phyloP scores from a whole-genome alignment of 306 rosid species.

The Rubus parviflorus region DNA sequence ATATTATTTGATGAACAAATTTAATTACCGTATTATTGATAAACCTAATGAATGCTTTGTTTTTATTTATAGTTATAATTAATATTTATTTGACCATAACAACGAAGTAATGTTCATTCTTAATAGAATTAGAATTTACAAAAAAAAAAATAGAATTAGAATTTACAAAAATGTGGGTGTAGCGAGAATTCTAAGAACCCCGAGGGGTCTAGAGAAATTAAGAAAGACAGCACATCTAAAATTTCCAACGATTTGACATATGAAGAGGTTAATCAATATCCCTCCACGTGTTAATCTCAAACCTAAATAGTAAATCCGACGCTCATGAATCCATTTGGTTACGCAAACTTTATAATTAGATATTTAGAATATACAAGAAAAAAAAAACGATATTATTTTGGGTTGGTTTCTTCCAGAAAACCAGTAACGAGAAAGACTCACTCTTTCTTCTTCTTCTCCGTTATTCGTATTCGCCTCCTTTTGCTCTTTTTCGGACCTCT shows the following conservation, averaged over 20 bases:
- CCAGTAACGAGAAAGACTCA: slow-evolving; percentile 1
- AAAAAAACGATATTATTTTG: not conserved
- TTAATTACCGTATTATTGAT: not conserved
- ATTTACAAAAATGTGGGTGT: not conserved
- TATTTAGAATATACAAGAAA: not conserved
- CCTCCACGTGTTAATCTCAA: slow-evolving; percentile 9
- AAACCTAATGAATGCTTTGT: not conserved
- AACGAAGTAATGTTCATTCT: too few species aligned
- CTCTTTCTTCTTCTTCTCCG: not conserved
- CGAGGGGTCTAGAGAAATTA: not conserved
- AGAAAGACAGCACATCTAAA: not conserved
- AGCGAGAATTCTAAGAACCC: not conserved
- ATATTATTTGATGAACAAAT: not conserved
- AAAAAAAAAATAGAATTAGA: too few species aligned
- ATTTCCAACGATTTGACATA: not conserved
- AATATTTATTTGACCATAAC: too few species aligned
- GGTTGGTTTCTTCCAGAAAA: not conserved
- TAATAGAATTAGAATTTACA: too few species aligned
- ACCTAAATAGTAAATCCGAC: not conserved
- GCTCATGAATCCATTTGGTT: not conserved
- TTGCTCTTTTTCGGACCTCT: slow-evolving; percentile 1
- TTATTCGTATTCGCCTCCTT: slow-evolving; percentile 29
- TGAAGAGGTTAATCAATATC: not conserved
- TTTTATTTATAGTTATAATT: too few species aligned
- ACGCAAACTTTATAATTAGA: not conserved